phyloP scores from a whole-genome alignment of 805 yeast genomes.

The Metschnikowia baotianmanensis region DNA sequence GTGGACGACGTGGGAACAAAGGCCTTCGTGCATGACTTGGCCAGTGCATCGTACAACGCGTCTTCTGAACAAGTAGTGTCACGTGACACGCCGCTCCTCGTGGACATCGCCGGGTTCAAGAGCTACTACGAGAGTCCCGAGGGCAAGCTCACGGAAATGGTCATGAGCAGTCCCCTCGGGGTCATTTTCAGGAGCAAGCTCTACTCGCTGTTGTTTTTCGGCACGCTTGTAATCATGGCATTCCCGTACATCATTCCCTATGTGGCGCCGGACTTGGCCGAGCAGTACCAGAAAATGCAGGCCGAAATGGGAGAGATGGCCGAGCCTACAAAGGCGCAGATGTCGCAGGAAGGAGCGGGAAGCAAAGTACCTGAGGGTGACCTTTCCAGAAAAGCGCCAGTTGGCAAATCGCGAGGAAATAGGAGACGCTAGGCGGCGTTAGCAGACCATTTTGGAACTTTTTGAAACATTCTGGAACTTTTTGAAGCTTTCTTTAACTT shows the following conservation, averaged over 20 bases:
- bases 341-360: background rate
- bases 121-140: constrained; percentile 35
- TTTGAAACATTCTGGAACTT: no score
- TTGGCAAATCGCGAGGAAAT: background rate
- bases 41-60: constrained; percentile 16
- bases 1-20: constrained; percentile 22
- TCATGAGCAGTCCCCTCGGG: constrained; percentile 42
- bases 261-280: constrained; percentile 39
- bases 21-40: constrained; percentile 26
- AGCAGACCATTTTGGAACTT: no score
- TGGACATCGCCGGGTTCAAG: constrained; percentile 23
- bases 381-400: background rate
- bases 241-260: constrained; percentile 32
- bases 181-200: constrained; percentile 34
- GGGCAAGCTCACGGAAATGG: constrained; percentile 31
- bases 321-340: background rate
- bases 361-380: no score
- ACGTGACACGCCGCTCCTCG: constrained; percentile 19
- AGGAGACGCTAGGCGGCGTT: background rate
- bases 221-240: constrained; percentile 27
- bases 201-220: constrained; percentile 34
- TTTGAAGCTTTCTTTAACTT: no score
- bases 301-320: constrained; percentile 1
- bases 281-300: constrained; percentile 25
- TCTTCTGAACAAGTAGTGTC: constrained; percentile 20